Percentiles rank a stretch among this genome's conserved stretches.
Evolutionary conservation across 169 alveolate species (phyloP).

Genomic region (Amoebophrya sp.): DNA sequence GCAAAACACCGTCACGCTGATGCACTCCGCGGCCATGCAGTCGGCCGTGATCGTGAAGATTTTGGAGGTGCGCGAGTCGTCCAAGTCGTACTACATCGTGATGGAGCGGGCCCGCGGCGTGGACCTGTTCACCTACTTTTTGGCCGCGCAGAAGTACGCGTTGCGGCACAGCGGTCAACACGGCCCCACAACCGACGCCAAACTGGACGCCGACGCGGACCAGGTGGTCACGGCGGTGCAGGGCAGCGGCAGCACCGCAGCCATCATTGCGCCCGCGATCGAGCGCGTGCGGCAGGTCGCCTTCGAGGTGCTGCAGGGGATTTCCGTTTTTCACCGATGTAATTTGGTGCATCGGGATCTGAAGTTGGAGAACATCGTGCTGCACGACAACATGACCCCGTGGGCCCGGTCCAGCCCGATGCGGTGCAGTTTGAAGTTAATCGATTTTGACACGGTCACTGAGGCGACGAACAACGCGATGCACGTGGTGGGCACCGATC

Average conservation of each 20-base stretch:
- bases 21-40: not conserved
- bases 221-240: not conserved
- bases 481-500: not conserved
- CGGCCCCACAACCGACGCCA: not conserved
- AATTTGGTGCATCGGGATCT: not conserved
- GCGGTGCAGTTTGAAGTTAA: not conserved
- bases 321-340: not conserved
- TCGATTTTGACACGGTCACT: not conserved
- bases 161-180: not conserved
- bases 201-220: not conserved
- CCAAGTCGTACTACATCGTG: not conserved
- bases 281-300: conserved; percentile 16
- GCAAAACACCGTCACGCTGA: not conserved
- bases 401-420: not conserved
- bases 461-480: not conserved
- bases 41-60: not conserved
- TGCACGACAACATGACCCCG: not conserved
- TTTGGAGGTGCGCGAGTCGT: not conserved
- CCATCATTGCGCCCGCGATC: not conserved
- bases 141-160: not conserved
- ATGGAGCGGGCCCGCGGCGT: conserved; percentile 13
- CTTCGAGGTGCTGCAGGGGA: not conserved
- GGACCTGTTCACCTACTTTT: not conserved
- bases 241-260: no score
- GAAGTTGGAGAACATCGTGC: conserved; percentile 5